phyloP scores from a whole-genome alignment of 352 stramenopile species.

The Globisporangium nunn region DNA sequence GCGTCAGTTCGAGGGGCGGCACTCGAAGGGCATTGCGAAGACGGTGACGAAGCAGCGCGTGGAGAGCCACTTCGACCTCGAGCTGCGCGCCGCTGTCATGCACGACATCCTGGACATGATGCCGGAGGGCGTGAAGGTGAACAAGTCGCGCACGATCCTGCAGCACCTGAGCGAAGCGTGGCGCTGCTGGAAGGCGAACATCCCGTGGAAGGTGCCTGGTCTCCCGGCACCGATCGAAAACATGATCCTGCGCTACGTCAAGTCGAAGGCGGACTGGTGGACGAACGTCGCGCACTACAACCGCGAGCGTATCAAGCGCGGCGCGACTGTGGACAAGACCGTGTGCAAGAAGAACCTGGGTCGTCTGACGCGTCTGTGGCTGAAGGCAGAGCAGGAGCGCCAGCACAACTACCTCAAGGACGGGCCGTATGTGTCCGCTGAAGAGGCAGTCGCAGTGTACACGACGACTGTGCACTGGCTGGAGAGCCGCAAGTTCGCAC shows the following conservation, averaged over 20 bases:
- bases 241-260: slow-evolving; percentile 99
- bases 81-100: slow-evolving; percentile 98
- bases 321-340: slow-evolving; percentile 99
- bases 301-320: slow-evolving; percentile 98
- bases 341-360: slow-evolving; percentile 99
- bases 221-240: slow-evolving; percentile 99
- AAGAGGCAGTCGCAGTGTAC: slow-evolving; percentile 99
- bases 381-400: slow-evolving; percentile 99
- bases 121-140: slow-evolving; percentile 99
- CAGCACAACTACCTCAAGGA: slow-evolving; percentile 99
- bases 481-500: slow-evolving; percentile 98
- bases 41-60: slow-evolving; percentile 99
- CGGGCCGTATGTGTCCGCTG: slow-evolving; percentile 96
- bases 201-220: slow-evolving; percentile 99
- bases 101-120: slow-evolving; percentile 99
- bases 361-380: slow-evolving; percentile 96
- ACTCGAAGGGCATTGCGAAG: slow-evolving; percentile 98
- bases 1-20: slow-evolving; percentile 98
- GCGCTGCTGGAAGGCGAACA: slow-evolving; percentile 99
- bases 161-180: slow-evolving; percentile 99
- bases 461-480: slow-evolving; percentile 99
- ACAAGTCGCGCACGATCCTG: slow-evolving; percentile 98
- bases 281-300: slow-evolving; percentile 99
- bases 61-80: slow-evolving; percentile 99
- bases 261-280: slow-evolving; percentile 97